phyloP scores from a whole-genome alignment of 176 grass and related monocot genomes.

The Lolium rigidum region DNA sequence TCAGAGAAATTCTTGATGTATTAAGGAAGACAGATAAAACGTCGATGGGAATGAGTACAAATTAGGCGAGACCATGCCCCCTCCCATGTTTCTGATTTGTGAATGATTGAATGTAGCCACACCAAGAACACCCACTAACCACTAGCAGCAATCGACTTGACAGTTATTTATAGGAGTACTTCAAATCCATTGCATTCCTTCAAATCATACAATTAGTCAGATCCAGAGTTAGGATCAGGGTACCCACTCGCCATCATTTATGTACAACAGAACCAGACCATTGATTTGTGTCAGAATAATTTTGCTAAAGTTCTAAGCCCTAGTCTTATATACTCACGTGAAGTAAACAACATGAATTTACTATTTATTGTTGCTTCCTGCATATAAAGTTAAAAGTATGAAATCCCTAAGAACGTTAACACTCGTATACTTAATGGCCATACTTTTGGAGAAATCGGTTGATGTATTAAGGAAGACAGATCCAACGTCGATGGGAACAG shows the following conservation, averaged over 20 bases:
- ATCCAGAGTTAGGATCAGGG: not conserved
- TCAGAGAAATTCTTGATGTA: not conserved
- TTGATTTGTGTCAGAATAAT: not conserved
- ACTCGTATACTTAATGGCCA: not conserved
- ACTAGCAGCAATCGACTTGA: not conserved
- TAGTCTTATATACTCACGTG: not conserved
- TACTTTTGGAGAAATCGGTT: not conserved
- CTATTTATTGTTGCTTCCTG: not conserved
- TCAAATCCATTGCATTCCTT: too few relatives aligned
- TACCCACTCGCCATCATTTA: not conserved
- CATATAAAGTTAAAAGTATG: not conserved
- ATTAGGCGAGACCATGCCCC: not conserved
- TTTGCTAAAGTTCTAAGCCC: not conserved
- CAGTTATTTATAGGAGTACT: not conserved
- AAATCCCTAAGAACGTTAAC: not conserved
- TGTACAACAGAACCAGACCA: not conserved
- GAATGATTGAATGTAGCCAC: not conserved
- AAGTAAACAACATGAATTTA: not conserved
- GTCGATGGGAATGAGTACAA: not conserved
- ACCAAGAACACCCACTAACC: not conserved
- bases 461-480: not conserved
- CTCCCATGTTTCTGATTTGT: not conserved
- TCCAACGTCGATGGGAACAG: not conserved
- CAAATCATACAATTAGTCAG: too few relatives aligned
- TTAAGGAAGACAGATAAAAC: not conserved